Percentiles rank a stretch among this genome's conserved stretches.
These are phyloP conservation scores for Draba incana DNA, from an alignment of 345 rosid species.

Conservation along the genomic window DNA sequence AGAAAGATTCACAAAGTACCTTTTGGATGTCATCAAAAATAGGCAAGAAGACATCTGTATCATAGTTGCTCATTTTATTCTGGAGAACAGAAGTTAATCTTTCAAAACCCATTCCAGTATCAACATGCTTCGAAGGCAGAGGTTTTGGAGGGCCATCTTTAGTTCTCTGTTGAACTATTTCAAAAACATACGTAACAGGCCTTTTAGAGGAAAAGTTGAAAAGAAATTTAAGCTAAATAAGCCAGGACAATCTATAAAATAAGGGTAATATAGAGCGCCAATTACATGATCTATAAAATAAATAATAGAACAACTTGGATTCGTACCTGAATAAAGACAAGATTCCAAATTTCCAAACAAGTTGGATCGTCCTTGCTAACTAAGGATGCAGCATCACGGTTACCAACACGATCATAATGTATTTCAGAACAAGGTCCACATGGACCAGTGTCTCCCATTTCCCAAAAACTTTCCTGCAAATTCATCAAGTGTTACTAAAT, in stretches of 20 bases:
- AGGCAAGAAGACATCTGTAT: slow-evolving; percentile 94
- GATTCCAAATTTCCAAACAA: slow-evolving; percentile 98
- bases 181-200: not conserved
- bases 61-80: slow-evolving; percentile 98
- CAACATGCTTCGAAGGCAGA: slow-evolving; percentile 98
- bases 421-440: slow-evolving; percentile 99
- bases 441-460: slow-evolving; percentile 99
- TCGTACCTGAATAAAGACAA: slow-evolving; percentile 95
- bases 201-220: not conserved
- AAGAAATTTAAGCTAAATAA: slow-evolving; percentile 9
- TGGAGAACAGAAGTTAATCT: slow-evolving; percentile 91
- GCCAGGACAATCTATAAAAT: slow-evolving; percentile 6
- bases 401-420: slow-evolving; percentile 88
- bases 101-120: slow-evolving; percentile 98
- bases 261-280: not conserved
- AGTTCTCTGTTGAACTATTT: slow-evolving; percentile 77
- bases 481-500: slow-evolving; percentile 30
- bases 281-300: not conserved
- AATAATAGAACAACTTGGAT: not conserved
- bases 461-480: slow-evolving; percentile 93
- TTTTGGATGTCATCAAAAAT: slow-evolving; percentile 85
- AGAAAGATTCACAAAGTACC: slow-evolving; percentile 48
- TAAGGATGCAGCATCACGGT: slow-evolving; percentile 78
- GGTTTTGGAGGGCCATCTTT: slow-evolving; percentile 74
- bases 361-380: slow-evolving; percentile 97